phyloP scores from a whole-genome alignment of 73 alveolate species.

The Paramecium pentaurelia region DNA sequence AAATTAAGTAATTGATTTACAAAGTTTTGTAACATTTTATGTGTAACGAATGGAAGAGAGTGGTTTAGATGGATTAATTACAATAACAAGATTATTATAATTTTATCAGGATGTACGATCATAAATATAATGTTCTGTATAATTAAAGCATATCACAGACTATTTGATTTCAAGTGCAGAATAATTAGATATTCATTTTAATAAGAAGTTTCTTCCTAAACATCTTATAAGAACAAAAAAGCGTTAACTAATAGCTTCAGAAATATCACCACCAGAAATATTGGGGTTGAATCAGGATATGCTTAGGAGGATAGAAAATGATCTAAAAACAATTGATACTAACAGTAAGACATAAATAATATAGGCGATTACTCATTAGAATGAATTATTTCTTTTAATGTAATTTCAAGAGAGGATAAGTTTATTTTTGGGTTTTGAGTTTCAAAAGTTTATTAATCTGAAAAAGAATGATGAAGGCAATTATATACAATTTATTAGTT shows the following conservation, averaged over 20 bases:
- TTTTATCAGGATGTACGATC: neutral
- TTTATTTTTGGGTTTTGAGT: neutral
- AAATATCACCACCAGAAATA: constrained; percentile 12
- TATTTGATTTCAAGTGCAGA: neutral
- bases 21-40: neutral
- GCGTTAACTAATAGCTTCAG: neutral
- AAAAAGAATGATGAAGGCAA: neutral
- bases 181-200: neutral
- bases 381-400: neutral
- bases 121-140: neutral
- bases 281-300: constrained; percentile 4
- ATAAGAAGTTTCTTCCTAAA: neutral
- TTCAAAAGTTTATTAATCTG: neutral
- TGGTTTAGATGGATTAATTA: neutral
- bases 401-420: neutral
- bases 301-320: neutral
- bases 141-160: constrained; percentile 20
- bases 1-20: neutral
- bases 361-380: neutral
- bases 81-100: neutral
- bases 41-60: neutral
- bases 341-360: neutral
- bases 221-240: neutral
- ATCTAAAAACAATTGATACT: neutral
- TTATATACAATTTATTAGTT: neutral